Percentiles rank a stretch among this genome's conserved stretches.
Evolutionary conservation across 352 stramenopile species (phyloP).

Genomic region (Pythium plurisporium): DNA sequence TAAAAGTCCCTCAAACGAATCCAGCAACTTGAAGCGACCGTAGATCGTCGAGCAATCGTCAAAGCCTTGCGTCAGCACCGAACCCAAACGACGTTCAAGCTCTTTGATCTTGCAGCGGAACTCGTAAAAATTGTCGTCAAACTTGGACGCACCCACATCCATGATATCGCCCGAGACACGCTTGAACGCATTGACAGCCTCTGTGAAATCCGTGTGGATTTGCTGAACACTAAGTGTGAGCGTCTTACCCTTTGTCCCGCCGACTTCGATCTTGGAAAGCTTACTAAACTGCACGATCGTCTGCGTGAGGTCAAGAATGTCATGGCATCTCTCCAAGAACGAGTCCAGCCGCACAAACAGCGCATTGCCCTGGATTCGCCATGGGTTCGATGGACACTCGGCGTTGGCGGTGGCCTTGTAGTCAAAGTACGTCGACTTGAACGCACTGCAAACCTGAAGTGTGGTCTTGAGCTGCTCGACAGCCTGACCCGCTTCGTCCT

Average conservation of each 20-base stretch:
- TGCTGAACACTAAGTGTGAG: constrained; percentile 92
- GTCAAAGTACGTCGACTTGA: constrained; percentile 98
- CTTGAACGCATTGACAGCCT: constrained; percentile 94
- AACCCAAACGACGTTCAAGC: constrained; percentile 95
- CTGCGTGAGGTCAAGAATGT: constrained; percentile 97
- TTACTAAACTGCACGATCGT: constrained; percentile 99
- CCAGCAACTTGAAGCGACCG: constrained; percentile 96
- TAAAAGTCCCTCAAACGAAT: constrained; percentile 95
- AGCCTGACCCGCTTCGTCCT: constrained; percentile 92
- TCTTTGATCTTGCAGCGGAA: constrained; percentile 98
- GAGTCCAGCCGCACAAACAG: constrained; percentile 96
- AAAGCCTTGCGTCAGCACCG: constrained; percentile 95
- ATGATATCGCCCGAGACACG: constrained; percentile 97
- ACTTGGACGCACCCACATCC: constrained; percentile 95
- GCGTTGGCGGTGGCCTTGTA: constrained; percentile 97
- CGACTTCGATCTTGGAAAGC: constrained; percentile 96
- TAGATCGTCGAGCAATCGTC: constrained; percentile 98
- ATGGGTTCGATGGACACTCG: constrained; percentile 97
- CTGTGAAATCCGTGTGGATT: constrained; percentile 95
- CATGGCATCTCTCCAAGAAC: constrained; percentile 97
- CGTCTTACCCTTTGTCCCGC: constrained; percentile 96
- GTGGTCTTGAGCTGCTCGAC: constrained; percentile 95
- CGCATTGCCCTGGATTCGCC: constrained; percentile 97
- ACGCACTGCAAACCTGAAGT: constrained; percentile 91
- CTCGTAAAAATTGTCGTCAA: constrained; percentile 97